phyloP scores from a whole-genome alignment of 2,329 filamentous ascomycete genomes.

The Xylaria sp. region DNA sequence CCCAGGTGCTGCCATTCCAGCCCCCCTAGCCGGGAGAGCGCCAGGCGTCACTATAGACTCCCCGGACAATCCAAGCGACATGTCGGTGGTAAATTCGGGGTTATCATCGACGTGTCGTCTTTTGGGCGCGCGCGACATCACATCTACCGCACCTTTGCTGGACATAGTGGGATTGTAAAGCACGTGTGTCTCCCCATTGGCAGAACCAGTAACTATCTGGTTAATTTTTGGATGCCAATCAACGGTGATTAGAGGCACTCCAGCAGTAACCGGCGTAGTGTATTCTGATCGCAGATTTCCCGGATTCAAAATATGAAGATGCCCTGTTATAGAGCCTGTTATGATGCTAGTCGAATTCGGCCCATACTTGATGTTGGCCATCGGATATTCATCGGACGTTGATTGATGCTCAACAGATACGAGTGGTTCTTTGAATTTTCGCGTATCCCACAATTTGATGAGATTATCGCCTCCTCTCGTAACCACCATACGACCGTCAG shows the following conservation, averaged over 20 bases:
- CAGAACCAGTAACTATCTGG: slow-evolving; percentile 93
- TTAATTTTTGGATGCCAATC: slow-evolving; percentile 96
- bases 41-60: slow-evolving; percentile 82
- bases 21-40: slow-evolving; percentile 64
- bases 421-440: slow-evolving; percentile 92
- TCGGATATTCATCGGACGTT: slow-evolving; percentile 84
- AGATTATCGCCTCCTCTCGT: slow-evolving; percentile 90
- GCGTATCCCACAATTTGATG: slow-evolving; percentile 96
- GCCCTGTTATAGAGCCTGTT: slow-evolving; percentile 85
- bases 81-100: slow-evolving; percentile 84
- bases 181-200: slow-evolving; percentile 88
- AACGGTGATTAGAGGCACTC: slow-evolving; percentile 83
- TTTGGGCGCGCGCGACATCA: slow-evolving; percentile 94
- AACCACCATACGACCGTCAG: slow-evolving; percentile 89
- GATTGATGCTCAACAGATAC: slow-evolving; percentile 82
- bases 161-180: slow-evolving; percentile 92
- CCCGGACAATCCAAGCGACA: slow-evolving; percentile 81
- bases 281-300: slow-evolving; percentile 88
- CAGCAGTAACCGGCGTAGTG: slow-evolving; percentile 88
- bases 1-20: slow-evolving; percentile 82
- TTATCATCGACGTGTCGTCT: slow-evolving; percentile 96
- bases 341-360: slow-evolving; percentile 86
- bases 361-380: slow-evolving; percentile 89
- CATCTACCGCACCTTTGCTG: slow-evolving; percentile 80
- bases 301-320: slow-evolving; percentile 93